Evolutionary conservation across 192 early-diverging fungal species (phyloP).

Genomic region (Spizellomyces sp.): DNA sequence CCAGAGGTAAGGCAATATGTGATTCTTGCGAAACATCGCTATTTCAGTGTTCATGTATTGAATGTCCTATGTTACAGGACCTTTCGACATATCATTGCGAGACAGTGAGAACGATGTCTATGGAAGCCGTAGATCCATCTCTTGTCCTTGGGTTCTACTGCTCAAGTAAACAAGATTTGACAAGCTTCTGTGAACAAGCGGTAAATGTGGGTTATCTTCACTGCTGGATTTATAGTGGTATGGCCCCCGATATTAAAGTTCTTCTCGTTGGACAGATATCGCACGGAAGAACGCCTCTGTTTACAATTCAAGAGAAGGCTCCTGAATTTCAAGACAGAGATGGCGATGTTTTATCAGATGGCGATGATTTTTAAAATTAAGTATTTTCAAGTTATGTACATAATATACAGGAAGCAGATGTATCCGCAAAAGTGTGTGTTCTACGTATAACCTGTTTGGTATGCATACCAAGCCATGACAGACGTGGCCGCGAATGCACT

Average conservation of each 20-base stretch:
- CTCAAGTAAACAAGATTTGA: constrained; percentile 31
- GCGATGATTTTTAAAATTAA: constrained; percentile 36
- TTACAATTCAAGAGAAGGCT: constrained; percentile 66
- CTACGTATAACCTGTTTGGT: not conserved
- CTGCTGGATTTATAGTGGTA: not conserved
- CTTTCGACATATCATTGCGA: constrained; percentile 83
- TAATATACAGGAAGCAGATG: too few relatives aligned
- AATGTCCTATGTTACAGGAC: constrained; percentile 48
- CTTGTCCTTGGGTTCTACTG: constrained; percentile 93
- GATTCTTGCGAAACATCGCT: not conserved
- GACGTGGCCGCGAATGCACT: constrained; percentile 18
- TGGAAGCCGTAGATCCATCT: constrained; percentile 86
- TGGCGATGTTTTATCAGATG: constrained; percentile 45
- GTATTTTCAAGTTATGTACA: not conserved
- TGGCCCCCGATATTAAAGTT: not conserved
- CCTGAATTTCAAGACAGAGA: constrained; percentile 67
- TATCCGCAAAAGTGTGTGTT: too few relatives aligned
- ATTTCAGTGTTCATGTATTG: not conserved
- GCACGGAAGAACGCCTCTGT: constrained; percentile 50
- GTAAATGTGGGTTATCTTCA: not conserved
- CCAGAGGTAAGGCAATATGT: constrained; percentile 1
- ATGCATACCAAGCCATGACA: constrained; percentile 18
- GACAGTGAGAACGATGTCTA: constrained; percentile 69
- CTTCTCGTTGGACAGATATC: constrained; percentile 39
- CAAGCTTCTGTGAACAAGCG: not conserved